Evolutionary conservation across 148 eudicot genomes (phyloP).

Genomic region (Dysphania ambrosioides): DNA sequence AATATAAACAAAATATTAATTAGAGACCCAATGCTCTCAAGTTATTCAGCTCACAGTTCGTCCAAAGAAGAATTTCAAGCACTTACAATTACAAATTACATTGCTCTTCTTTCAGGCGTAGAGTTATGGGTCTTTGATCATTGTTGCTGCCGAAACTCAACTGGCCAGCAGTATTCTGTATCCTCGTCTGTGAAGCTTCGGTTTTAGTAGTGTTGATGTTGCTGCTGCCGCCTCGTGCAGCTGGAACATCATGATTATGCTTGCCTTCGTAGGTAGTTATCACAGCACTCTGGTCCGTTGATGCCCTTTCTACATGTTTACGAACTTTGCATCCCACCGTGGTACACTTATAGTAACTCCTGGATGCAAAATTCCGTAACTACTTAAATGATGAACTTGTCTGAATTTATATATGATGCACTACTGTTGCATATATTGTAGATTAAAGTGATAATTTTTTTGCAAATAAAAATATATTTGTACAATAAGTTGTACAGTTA

Average conservation of each 20-base stretch:
- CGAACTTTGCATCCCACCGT: slow-evolving; percentile 75
- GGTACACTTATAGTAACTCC: slow-evolving; percentile 91
- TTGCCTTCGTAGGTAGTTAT: slow-evolving; percentile 90
- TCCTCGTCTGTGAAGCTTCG: slow-evolving; percentile 12
- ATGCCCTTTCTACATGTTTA: slow-evolving; percentile 85
- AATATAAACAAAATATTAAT: not conserved
- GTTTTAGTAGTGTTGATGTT: slow-evolving; percentile 6
- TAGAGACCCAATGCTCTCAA: not conserved
- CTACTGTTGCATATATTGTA: too few species aligned
- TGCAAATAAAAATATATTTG: too few species aligned
- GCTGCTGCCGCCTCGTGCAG: slow-evolving; percentile 32
- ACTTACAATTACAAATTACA: too few species aligned
- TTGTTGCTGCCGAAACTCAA: slow-evolving; percentile 29
- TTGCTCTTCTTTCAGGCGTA: slow-evolving; percentile 65
- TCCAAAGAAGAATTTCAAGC: slow-evolving; percentile 12
- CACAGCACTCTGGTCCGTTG: slow-evolving; percentile 64
- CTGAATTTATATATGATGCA: too few species aligned
- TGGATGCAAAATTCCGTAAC: slow-evolving; percentile 10
- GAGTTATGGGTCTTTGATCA: slow-evolving; percentile 37
- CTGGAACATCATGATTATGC: slow-evolving; percentile 76
- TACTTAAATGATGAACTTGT: too few species aligned
- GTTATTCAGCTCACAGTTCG: not conserved
- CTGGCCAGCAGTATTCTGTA: slow-evolving; percentile 12
- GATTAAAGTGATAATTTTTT: too few species aligned
- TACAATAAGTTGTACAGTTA: too few species aligned